These are phyloP conservation scores for Paramecium primaurelia DNA, from an alignment of 73 alveolate species.

Conservation along the genomic window DNA sequence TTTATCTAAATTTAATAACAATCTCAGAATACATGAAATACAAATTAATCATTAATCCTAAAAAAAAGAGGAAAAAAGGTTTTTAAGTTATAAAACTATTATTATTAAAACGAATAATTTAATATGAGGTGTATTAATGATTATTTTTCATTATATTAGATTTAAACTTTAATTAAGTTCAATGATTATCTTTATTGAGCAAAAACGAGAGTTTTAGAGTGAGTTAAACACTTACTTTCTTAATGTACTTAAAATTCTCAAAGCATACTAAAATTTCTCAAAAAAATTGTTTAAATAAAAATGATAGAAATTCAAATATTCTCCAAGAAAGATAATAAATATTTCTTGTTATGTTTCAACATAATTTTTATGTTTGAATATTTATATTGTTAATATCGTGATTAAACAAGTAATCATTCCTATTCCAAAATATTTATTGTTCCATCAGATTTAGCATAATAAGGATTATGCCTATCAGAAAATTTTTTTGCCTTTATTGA, in stretches of 20 bases:
- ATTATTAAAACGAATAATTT: not conserved
- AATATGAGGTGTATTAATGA: not conserved
- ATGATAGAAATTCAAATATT: not conserved
- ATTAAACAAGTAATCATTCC: not conserved
- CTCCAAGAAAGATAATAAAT: not conserved
- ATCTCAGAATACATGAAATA: not conserved
- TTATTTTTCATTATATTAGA: not conserved
- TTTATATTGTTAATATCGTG: not conserved
- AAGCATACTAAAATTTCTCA: not conserved
- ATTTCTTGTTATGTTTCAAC: not conserved
- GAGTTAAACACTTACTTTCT: not conserved
- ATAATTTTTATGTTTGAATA: not conserved
- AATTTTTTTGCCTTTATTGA: slow-evolving; percentile 10
- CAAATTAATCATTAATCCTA: not conserved
- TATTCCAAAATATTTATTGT: not conserved
- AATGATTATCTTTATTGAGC: not conserved
- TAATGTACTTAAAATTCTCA: not conserved
- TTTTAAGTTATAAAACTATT: not conserved
- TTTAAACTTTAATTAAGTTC: not conserved
- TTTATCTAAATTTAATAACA: not conserved
- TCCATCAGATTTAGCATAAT: slow-evolving; percentile 38
- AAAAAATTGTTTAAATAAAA: not conserved
- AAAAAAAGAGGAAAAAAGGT: not conserved
- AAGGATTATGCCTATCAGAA: slow-evolving; percentile 24
- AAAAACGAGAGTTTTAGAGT: not conserved